A percentile compares a stretch with the other conserved stretches of the same genome.
phyloP scores from a whole-genome alignment of 2,329 filamentous ascomycete genomes.

The Canariomyces notabilis region DNA sequence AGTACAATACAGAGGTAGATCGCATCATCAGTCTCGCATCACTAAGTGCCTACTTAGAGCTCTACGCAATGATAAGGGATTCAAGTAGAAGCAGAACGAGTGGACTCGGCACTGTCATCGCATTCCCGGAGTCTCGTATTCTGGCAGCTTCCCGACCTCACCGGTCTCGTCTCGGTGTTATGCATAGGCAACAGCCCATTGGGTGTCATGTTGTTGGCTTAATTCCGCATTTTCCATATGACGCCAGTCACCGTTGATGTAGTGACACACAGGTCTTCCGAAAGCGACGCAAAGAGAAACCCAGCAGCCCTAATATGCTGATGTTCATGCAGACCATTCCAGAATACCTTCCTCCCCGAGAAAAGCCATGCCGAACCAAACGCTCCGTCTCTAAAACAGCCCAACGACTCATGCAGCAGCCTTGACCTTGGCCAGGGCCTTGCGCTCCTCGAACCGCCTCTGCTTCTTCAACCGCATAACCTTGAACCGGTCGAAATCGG shows the following conservation, averaged over 20 bases:
- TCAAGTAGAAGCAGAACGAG: slow-evolving; percentile 3
- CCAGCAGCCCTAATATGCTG: slow-evolving; percentile 51
- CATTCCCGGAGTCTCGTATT: slow-evolving; percentile 12
- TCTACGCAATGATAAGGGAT: not conserved
- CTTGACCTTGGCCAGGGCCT: slow-evolving; percentile 91
- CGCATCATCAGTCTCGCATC: not conserved
- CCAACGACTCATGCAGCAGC: slow-evolving; percentile 62
- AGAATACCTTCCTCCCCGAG: slow-evolving; percentile 32
- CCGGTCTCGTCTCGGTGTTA: slow-evolving; percentile 29
- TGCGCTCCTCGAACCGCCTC: slow-evolving; percentile 96
- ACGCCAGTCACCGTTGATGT: slow-evolving; percentile 58
- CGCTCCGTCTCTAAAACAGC: slow-evolving; percentile 22
- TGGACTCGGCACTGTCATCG: slow-evolving; percentile 10
- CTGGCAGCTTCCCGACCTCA: slow-evolving; percentile 15
- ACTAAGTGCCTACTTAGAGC: too few species aligned
- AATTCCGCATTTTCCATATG: slow-evolving; percentile 59
- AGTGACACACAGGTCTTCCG: slow-evolving; percentile 63
- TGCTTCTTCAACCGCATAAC: slow-evolving; percentile 99
- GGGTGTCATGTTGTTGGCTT: slow-evolving; percentile 32
- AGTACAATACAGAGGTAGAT: too few species aligned
- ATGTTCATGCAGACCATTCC: slow-evolving; percentile 43
- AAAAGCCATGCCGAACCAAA: slow-evolving; percentile 30
- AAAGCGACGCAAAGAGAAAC: slow-evolving; percentile 50
- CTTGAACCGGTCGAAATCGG: slow-evolving; percentile 99
- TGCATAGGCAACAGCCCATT: slow-evolving; percentile 25